Evolutionary conservation across 495 filamentous ascomycete genomes (phyloP), one percentile per base, ranked within the genome.

Genomic region (Endocarpon pusillum): DNA sequence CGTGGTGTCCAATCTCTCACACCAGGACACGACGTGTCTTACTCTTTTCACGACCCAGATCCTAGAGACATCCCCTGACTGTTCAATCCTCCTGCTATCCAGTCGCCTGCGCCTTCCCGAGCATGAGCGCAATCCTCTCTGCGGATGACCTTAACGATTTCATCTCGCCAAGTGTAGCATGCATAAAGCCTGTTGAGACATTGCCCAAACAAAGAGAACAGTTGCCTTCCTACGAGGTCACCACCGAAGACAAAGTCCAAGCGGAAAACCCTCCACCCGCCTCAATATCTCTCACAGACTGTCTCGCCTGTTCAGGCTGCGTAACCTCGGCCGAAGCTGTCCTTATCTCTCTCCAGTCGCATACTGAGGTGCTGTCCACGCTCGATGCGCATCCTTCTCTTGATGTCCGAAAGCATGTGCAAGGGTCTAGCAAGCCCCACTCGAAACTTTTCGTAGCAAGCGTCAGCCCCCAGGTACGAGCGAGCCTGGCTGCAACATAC

Each of bases 71-170:
- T n/a, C n/a, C n/a, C n/a, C n/a, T n/a, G n/a, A n/a, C n/a, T n/a
- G n/a, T n/a, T n/a, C n/a, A n/a, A n/a, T n/a, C n/a, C n/a, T n/a
- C n/a, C n/a, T n/a, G n/a, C n/a, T n/a, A n/a, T n/a, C n/a, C n/a
- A n/a, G n/a, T n/a, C n/a, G n/a, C n/a, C n/a, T n/a, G n/a, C n/a
- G n/a, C n/a, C n/a, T n/a, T 32, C 16, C 16, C 8, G 15, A 19
- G 5, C 37, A 96, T 96, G 87, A 87, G 79, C 42, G 89, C 89
- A 19, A 96, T 97, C 41, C 75, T 97, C 38, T 94, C 86, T 33
- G 81, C 78, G 40, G 86, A 96, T 58, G 84, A 93, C 54, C 64
- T 97, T 40, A 97, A 97, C 61, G 89, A 97, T 64, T 97, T 97
- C 61, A 97, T 97, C 48, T 85, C 78, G 20, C 89, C 89, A 4